phyloP scores from a whole-genome alignment of 169 alveolate genomes.

The Plasmodium reichenowi region DNA sequence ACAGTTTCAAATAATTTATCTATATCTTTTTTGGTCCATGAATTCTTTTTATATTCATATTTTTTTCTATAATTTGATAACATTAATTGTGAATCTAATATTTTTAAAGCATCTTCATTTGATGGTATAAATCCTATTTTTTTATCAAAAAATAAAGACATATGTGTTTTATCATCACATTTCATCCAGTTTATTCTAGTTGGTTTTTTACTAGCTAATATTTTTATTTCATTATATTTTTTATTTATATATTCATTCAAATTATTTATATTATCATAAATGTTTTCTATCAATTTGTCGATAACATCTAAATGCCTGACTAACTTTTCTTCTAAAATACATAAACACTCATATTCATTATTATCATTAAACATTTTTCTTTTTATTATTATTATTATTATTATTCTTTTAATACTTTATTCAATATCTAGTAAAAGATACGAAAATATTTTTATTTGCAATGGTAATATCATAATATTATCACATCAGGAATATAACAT shows the following conservation, averaged over 20 bases:
- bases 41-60: slow-evolving; percentile 64
- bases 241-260: slow-evolving; percentile 56
- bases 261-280: slow-evolving; percentile 35
- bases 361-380: slow-evolving; percentile 9
- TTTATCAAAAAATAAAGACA: slow-evolving; percentile 67
- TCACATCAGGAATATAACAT: too few species aligned
- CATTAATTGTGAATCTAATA: slow-evolving; percentile 19
- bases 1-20: slow-evolving; percentile 21
- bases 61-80: slow-evolving; percentile 53
- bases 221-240: slow-evolving; percentile 66
- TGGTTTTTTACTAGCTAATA: slow-evolving; percentile 50
- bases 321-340: slow-evolving; percentile 22
- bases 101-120: slow-evolving; percentile 75
- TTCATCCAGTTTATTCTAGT: slow-evolving; percentile 48
- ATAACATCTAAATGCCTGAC: slow-evolving; percentile 10
- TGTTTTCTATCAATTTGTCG: slow-evolving; percentile 25
- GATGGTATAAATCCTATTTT: slow-evolving; percentile 45
- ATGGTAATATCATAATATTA: too few species aligned
- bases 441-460: too few species aligned
- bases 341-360: slow-evolving; percentile 27
- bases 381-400: too few species aligned
- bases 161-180: slow-evolving; percentile 39
- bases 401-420: too few species aligned
- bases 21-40: slow-evolving; percentile 67
- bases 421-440: too few species aligned